Evolutionary conservation across 108 stramenopile genomes (phyloP), one percentile per base, ranked within the genome.

Genomic region (Pseudonitzschia multiseries): DNA sequence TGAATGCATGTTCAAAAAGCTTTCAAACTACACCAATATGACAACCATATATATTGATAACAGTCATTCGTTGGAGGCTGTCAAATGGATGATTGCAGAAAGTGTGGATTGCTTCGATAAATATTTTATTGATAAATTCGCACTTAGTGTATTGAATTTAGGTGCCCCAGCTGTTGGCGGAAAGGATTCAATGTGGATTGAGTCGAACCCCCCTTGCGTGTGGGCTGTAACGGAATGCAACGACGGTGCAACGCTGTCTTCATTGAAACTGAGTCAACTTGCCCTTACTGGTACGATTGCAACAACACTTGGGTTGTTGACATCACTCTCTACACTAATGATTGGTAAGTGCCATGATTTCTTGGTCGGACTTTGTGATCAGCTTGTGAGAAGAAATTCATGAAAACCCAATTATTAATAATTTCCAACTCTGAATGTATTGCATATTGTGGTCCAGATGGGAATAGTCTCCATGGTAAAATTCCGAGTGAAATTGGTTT

Each of bases 401-500:
- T 48, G 12, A 2, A 14, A 48, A 48, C 24, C 4, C 13, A 20
- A 15, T 52, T 52, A 20, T 52, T 5, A 21, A 24, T 26, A 4
- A 24, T 56, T 56, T 26, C 26, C 24, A 10, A 56, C 54, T 8
- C 21, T 56, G 2, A 10, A 22, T 26, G 54, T 1, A 9, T 24
- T 26, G 17, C 2, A 56, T 20, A 13, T 20, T 22, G 5, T 62
- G 59, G 0, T 28, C n/a, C 21, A 59, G 26, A n/a, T 27, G 21
- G 29, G 29, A 59, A 54, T 8, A 28, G 14, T 28, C 15, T 15
- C 14, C 4, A 3, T 62, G 61, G 33, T 20, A 3, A 31, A 9
- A 33, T 62, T 33, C 61, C 61, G 5, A 62, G 13, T 62, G 61
- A 62, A n/a, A 40, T 62, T 40, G 61, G 61, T 31, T n/a, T 40